phyloP scores from a whole-genome alignment of 148 eudicot genomes.

The Chenopodium quinoa region DNA sequence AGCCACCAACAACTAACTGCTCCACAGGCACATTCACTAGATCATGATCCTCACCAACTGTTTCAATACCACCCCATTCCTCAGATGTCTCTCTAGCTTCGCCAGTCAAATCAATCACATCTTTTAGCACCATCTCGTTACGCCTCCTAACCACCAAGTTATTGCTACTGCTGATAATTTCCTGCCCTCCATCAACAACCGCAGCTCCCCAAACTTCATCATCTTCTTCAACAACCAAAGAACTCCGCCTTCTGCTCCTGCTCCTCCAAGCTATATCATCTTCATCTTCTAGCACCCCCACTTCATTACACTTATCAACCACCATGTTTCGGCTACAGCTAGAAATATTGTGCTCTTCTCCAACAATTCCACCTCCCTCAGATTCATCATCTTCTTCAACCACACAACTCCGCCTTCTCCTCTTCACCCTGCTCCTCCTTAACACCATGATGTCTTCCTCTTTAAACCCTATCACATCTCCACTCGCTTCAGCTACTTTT shows the following conservation, averaged over 20 bases:
- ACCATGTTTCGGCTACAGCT: background rate
- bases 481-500: background rate
- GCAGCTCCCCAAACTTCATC: background rate
- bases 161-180: too few species aligned
- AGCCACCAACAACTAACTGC: too few species aligned
- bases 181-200: background rate
- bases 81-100: background rate
- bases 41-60: background rate
- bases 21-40: background rate
- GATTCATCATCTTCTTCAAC: conserved; percentile 9
- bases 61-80: background rate
- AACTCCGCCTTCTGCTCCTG: background rate
- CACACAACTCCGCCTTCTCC: background rate
- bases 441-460: background rate
- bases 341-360: background rate
- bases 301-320: background rate
- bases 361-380: background rate
- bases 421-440: background rate
- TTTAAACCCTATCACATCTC: conserved; percentile 7
- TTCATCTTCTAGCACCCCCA: background rate
- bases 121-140: background rate
- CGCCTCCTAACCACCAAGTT: background rate
- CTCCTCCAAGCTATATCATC: background rate
- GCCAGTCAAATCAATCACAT: background rate
- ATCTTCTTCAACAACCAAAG: background rate